These are phyloP conservation scores for Wallacemonas sp. DNA, from an alignment of 208 protist species.

Conservation along the genomic window DNA sequence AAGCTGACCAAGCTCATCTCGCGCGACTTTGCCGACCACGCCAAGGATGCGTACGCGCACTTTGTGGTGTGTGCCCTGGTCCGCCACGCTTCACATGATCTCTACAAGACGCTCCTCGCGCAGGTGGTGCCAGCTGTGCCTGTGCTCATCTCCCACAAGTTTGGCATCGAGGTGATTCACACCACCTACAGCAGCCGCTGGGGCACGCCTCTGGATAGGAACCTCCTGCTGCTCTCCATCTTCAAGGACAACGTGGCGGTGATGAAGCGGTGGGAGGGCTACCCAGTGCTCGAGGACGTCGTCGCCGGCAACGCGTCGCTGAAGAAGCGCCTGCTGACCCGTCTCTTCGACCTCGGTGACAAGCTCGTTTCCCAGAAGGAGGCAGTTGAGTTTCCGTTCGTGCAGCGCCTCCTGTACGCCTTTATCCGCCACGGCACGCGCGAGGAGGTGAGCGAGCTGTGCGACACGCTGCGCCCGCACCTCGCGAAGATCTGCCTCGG, in stretches of 20 bases:
- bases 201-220: slow-evolving; percentile 63
- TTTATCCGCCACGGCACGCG: slow-evolving; percentile 65
- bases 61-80: slow-evolving; percentile 82
- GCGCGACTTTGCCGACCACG: slow-evolving; percentile 53
- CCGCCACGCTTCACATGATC: slow-evolving; percentile 77
- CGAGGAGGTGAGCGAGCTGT: slow-evolving; percentile 88
- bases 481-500: slow-evolving; percentile 61
- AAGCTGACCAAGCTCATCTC: slow-evolving; percentile 60
- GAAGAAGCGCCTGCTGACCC: slow-evolving; percentile 74
- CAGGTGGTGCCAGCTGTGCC: slow-evolving; percentile 68
- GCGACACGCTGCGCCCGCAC: slow-evolving; percentile 78
- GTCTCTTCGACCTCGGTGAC: slow-evolving; percentile 85
- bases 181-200: slow-evolving; percentile 80
- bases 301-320: slow-evolving; percentile 52
- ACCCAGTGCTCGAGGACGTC: slow-evolving; percentile 78
- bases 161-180: slow-evolving; percentile 84
- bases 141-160: slow-evolving; percentile 82
- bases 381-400: slow-evolving; percentile 79
- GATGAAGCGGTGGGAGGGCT: slow-evolving; percentile 88
- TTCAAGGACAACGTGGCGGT: slow-evolving; percentile 84
- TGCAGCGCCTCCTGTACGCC: slow-evolving; percentile 79
- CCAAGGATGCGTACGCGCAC: slow-evolving; percentile 84
- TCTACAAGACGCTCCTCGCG: slow-evolving; percentile 65
- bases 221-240: slow-evolving; percentile 78
- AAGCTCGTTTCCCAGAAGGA: slow-evolving; percentile 91